These are phyloP conservation scores for Musa schizocarpa DNA, from an alignment of 176 grass and related monocot genomes.

Conservation along the genomic window DNA sequence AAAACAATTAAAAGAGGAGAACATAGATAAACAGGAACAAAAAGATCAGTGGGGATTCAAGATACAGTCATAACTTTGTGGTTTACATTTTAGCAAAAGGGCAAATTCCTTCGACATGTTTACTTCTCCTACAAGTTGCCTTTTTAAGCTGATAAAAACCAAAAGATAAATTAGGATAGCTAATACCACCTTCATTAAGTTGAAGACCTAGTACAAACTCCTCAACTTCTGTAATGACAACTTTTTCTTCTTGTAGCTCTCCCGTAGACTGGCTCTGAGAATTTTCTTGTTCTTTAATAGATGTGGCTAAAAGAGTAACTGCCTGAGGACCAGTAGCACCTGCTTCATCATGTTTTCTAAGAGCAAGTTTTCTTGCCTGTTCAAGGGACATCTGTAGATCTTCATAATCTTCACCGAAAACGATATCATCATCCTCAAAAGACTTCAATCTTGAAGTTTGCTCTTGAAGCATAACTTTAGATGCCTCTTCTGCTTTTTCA, in stretches of 20 bases:
- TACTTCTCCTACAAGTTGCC: background rate
- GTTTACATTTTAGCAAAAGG: background rate
- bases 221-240: constrained; percentile 84
- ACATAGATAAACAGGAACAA: background rate
- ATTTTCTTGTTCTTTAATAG: constrained; percentile 47
- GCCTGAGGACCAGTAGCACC: constrained; percentile 41
- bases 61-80: background rate
- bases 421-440: constrained; percentile 37
- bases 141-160: background rate
- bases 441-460: constrained; percentile 31
- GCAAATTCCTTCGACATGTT: background rate
- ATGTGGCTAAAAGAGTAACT: constrained; percentile 41
- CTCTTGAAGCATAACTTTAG: constrained; percentile 55
- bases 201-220: constrained; percentile 85
- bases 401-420: constrained; percentile 91
- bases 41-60: background rate
- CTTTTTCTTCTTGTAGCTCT: constrained; percentile 52
- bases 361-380: constrained; percentile 74
- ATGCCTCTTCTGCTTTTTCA: constrained; percentile 69
- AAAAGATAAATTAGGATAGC: constrained; percentile 5
- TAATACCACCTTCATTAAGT: constrained; percentile 84
- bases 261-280: constrained; percentile 20
- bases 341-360: constrained; percentile 55
- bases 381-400: constrained; percentile 77
- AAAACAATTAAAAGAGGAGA: constrained; percentile 1